These are phyloP conservation scores for Moesziomyces globuligerus DNA, from an alignment of 1,284 basidiomycete species.

Conservation along the genomic window DNA sequence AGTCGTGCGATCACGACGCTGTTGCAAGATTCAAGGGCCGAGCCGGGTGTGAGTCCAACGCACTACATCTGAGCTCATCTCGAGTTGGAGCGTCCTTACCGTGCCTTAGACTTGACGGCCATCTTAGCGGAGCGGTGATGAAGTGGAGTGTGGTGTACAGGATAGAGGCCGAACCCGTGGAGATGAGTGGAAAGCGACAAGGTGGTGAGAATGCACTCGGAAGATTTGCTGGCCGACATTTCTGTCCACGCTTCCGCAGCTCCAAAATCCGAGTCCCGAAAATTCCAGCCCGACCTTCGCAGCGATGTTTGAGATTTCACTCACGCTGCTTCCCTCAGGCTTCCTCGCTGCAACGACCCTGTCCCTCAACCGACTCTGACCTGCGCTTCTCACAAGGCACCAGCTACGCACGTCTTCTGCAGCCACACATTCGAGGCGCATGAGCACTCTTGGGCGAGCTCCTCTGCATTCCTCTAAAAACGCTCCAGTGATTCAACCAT, in stretches of 20 bases:
- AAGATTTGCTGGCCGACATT: constrained; percentile 4
- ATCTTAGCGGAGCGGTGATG: constrained; percentile 24
- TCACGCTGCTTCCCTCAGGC: too few species aligned
- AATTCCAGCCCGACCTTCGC: too few species aligned
- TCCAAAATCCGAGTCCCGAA: constrained; percentile 8
- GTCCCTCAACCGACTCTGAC: too few species aligned
- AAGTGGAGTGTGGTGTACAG: background rate
- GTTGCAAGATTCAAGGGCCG: background rate
- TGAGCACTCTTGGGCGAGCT: too few species aligned
- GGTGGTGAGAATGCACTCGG: constrained; percentile 1
- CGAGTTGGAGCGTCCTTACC: constrained; percentile 43
- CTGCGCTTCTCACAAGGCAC: too few species aligned
- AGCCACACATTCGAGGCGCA: too few species aligned
- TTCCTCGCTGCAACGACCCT: too few species aligned
- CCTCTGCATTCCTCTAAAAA: background rate
- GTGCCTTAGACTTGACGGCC: constrained; percentile 64
- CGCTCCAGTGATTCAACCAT: too few species aligned
- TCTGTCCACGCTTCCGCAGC: constrained; percentile 3
- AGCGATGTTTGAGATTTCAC: too few species aligned
- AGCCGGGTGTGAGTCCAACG: background rate
- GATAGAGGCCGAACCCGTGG: constrained; percentile 1
- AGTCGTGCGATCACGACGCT: constrained; percentile 65
- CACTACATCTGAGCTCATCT: too few species aligned
- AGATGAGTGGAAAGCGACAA: background rate
- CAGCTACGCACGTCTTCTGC: too few species aligned